A percentile compares a stretch with the other conserved stretches of the same genome.
Conservation (phyloP, 805 yeast species). For the Lachancea lanzarotensis region DNA sequence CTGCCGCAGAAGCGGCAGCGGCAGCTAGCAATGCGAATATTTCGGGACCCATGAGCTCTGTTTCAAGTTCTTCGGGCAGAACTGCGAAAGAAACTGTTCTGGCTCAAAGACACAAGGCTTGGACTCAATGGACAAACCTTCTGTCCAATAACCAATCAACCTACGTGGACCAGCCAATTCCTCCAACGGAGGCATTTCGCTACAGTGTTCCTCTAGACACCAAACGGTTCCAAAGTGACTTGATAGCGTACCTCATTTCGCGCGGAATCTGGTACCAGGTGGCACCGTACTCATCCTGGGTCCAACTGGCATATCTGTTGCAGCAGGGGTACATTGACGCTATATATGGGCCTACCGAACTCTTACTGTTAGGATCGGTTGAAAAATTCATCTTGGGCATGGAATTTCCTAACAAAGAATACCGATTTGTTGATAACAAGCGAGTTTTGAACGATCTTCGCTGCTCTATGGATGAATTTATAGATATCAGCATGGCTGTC, state of each 20-base stretch:
- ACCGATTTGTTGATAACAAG: constrained; percentile 56
- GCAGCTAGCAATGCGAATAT: constrained; percentile 12
- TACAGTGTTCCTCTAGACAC: constrained; percentile 44
- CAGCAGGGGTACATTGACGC: constrained; percentile 56
- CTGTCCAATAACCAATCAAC: constrained; percentile 29
- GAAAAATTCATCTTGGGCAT: constrained; percentile 69
- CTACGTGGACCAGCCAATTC: constrained; percentile 32
- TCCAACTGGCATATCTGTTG: constrained; percentile 69
- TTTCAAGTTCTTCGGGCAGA: constrained; percentile 14
- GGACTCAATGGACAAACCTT: constrained; percentile 39
- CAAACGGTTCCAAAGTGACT: constrained; percentile 46
- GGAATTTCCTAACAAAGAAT: constrained; percentile 59
- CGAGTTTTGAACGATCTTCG: constrained; percentile 55
- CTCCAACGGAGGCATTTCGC: constrained; percentile 45
- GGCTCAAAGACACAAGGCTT: constrained; percentile 41
- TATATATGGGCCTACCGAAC: constrained; percentile 80
- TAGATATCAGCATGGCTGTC: constrained; percentile 68
- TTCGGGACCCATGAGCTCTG: constrained; percentile 8
- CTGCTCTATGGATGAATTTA: constrained; percentile 57
- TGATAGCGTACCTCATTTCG: constrained; percentile 51
- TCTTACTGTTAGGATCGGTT: constrained; percentile 51
- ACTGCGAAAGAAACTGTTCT: constrained; percentile 30
- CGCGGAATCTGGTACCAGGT: constrained; percentile 58
- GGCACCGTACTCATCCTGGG: constrained; percentile 77
- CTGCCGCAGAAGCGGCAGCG: constrained; percentile 18